phyloP scores from a whole-genome alignment of 1,284 basidiomycete species.

The Ustilago nuda region DNA sequence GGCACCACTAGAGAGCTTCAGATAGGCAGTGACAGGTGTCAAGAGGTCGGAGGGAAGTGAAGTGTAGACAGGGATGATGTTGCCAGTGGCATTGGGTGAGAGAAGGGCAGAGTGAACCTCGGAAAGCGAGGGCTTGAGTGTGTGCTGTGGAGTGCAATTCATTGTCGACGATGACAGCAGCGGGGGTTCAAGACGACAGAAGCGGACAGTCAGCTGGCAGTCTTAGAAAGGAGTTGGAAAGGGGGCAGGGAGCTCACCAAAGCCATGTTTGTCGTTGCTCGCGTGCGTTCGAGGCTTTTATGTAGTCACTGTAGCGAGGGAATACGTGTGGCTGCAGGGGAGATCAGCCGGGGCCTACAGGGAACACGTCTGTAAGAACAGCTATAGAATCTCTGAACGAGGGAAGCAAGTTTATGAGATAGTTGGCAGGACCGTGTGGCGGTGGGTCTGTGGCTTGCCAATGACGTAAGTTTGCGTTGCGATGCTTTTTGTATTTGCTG shows the following conservation, averaged over 20 bases:
- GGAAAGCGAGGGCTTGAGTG: slow-evolving; percentile 56
- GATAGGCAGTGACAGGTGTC: slow-evolving; percentile 96
- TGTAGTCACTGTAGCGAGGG: neutral
- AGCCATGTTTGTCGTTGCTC: slow-evolving; percentile 30
- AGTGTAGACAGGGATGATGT: slow-evolving; percentile 91
- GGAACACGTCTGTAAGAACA: neutral
- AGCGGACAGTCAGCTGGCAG: too few relatives aligned
- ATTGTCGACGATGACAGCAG: slow-evolving; percentile 7
- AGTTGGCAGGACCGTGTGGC: slow-evolving; percentile 12
- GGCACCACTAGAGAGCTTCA: slow-evolving; percentile 89
- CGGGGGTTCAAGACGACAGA: neutral
- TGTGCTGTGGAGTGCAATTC: slow-evolving; percentile 26
- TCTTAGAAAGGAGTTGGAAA: neutral
- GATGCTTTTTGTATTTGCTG: slow-evolving; percentile 1
- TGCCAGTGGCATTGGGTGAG: slow-evolving; percentile 72
- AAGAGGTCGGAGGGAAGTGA: slow-evolving; percentile 94
- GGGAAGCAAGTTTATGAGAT: neutral
- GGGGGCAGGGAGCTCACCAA: slow-evolving; percentile 26
- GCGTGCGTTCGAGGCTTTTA: slow-evolving; percentile 15
- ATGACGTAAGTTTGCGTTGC: neutral
- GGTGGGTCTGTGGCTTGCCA: slow-evolving; percentile 5
- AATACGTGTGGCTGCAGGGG: neutral
- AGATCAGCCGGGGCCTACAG: neutral
- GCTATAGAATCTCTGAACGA: neutral
- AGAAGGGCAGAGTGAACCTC: slow-evolving; percentile 62